phyloP scores from a whole-genome alignment of 768 basidiomycete genomes.

The Kwoniella mangroviensis region DNA sequence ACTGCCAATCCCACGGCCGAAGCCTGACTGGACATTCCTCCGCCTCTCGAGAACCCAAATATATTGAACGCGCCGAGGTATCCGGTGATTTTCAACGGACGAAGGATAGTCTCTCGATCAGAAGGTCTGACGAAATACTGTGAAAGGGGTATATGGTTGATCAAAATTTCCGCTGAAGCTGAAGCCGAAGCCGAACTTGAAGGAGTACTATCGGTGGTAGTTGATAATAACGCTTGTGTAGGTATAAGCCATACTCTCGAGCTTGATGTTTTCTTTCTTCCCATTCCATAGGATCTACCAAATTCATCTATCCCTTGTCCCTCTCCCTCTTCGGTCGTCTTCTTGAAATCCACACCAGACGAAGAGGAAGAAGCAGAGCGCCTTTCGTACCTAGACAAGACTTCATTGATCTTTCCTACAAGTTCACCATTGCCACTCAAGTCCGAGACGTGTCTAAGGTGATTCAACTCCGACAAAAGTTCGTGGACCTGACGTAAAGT shows the following conservation, averaged over 20 bases:
- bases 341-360: not conserved
- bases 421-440: constrained; percentile 41
- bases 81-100: constrained; percentile 82
- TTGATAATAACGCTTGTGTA: constrained; percentile 15
- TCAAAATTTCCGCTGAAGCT: constrained; percentile 69
- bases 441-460: constrained; percentile 41
- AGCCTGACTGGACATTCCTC: constrained; percentile 91
- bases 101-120: constrained; percentile 79
- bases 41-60: constrained; percentile 74
- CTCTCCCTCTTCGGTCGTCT: constrained; percentile 61
- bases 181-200: constrained; percentile 4
- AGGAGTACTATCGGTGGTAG: not conserved
- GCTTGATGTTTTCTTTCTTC: constrained; percentile 84
- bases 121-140: constrained; percentile 74
- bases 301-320: constrained; percentile 70
- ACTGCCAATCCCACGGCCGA: constrained; percentile 71
- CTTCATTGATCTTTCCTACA: constrained; percentile 24
- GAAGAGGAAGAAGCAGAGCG: not conserved
- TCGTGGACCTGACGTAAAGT: constrained; percentile 69
- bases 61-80: constrained; percentile 82
- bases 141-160: constrained; percentile 82
- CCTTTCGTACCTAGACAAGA: constrained; percentile 40
- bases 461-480: constrained; percentile 50
- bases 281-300: constrained; percentile 84
- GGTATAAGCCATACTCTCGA: constrained; percentile 91